Conservation (phyloP, 805 yeast genomes). For the Cyberlindnera maritima region DNA sequence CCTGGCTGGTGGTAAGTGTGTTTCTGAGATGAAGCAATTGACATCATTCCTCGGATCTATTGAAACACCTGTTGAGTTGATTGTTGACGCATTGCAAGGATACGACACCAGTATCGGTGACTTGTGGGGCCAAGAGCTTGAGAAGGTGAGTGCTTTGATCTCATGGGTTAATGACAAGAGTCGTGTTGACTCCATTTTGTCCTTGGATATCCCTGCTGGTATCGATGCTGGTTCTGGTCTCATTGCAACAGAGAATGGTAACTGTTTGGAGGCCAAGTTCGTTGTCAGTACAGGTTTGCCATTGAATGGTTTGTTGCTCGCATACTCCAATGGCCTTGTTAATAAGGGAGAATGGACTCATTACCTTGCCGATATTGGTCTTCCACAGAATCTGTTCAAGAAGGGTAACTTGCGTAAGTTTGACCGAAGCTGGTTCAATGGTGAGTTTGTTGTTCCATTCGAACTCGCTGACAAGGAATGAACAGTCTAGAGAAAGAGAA, state of each 20-base stretch:
- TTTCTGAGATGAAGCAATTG: conserved; percentile 33
- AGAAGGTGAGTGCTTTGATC: conserved; percentile 43
- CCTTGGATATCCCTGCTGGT: conserved; percentile 82
- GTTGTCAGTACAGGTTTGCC: conserved; percentile 76
- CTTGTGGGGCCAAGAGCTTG: conserved; percentile 39
- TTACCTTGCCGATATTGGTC: conserved; percentile 66
- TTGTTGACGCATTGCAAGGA: conserved; percentile 84
- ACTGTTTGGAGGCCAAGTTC: conserved; percentile 48
- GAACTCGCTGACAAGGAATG: conserved; percentile 10
- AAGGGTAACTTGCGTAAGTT: conserved; percentile 45
- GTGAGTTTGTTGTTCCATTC: conserved; percentile 20
- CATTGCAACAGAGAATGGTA: conserved; percentile 27
- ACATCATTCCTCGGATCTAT: conserved; percentile 40
- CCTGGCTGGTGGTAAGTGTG: conserved; percentile 65
- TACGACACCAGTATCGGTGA: conserved; percentile 69
- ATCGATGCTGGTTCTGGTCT: conserved; percentile 78
- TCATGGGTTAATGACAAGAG: conserved; percentile 62
- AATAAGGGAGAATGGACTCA: conserved; percentile 50
- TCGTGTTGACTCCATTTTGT: conserved; percentile 41
- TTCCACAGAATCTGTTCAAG: conserved; percentile 56
- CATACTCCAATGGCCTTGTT: conserved; percentile 54
- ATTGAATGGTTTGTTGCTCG: conserved; percentile 55
- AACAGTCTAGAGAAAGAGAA: not conserved
- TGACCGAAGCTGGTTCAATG: conserved; percentile 33
- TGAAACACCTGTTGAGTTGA: conserved; percentile 74